Base-by-base conservation (phyloP, 148 eudicot genomes). In the Selenicereus undatus region DNA sequence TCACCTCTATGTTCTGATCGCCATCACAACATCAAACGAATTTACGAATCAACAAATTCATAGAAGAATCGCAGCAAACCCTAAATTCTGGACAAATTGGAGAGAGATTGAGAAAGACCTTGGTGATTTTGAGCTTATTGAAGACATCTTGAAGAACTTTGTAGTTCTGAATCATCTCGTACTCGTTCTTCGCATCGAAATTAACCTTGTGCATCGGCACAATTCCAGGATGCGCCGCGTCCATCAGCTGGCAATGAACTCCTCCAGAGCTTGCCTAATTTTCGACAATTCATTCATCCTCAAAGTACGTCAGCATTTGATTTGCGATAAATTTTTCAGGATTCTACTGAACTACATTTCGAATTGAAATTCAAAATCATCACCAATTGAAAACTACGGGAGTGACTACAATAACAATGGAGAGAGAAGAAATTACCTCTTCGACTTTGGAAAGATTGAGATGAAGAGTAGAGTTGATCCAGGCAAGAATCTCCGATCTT, bases 151-250 rank as follows among this genome's bases (percentile, higher is more conserved):
- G 97, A 79, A 93, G 98, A 39, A 94, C 93, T 81, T 93, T 94
- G 81, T 95, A 95, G 71, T 95, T 95, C 83, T 91, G 91, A 68
- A 95, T 95, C 95, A 93, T 93, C 68, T 93, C 98, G 60, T 95
- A 93, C 90, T 95, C 97, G 18, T 77, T 89, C 88, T 95, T 95
- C 1, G 98, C 98, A 16, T 94, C 95, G 43, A 94, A 94, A 80
- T 94, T 94, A 76, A 94, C 97, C 86, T 94, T 91, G 86, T 93
- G 97, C 97, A 91, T 91, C 51, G 92, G 98, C 68, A 94, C 98
- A n/a, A 85, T 87, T n/a, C 95, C 98, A 14, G 95, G 95, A 80
- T 93, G 97, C 26, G 85, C 95, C 42, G 90, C 88, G 62, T 93
- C 98, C 95, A 94, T 91, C 78, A 94, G 75, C 88, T 94, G 97